Percentiles rank a stretch among this genome's conserved stretches.
phyloP scores from a whole-genome alignment of 805 yeast genomes.

The Candida nonsorbophila region DNA sequence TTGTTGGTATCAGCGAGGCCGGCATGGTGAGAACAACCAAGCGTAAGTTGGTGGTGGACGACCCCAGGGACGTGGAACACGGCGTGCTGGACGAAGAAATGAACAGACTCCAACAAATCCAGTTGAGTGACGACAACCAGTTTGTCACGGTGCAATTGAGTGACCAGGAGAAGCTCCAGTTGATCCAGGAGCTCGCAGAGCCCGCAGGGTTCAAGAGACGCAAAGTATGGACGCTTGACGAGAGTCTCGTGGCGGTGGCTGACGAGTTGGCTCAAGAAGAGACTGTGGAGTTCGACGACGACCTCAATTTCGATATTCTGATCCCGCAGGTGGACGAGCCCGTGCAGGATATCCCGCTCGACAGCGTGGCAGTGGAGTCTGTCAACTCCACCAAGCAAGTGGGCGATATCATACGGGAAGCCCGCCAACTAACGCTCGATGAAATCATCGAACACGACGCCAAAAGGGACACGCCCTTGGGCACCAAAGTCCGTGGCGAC shows the following conservation, averaged over 20 bases:
- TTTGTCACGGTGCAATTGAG: slow-evolving; percentile 22
- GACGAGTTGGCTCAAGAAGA: slow-evolving; percentile 8
- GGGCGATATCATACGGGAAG: slow-evolving; percentile 40
- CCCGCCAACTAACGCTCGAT: slow-evolving; percentile 2
- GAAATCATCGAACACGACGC: slow-evolving; percentile 5
- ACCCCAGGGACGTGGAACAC: slow-evolving; percentile 37
- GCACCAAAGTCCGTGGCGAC: slow-evolving; percentile 36
- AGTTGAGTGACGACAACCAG: slow-evolving; percentile 12
- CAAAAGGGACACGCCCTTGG: slow-evolving; percentile 43
- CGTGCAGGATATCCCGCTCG: slow-evolving; percentile 28
- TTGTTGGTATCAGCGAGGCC: slow-evolving; percentile 29
- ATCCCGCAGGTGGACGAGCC: slow-evolving; percentile 51
- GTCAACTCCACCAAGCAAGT: slow-evolving; percentile 51
- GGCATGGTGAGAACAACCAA: slow-evolving; percentile 45
- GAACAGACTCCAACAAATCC: slow-evolving; percentile 20
- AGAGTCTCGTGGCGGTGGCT: too few relatives aligned
- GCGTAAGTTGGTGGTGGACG: slow-evolving; percentile 43
- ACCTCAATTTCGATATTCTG: slow-evolving; percentile 13
- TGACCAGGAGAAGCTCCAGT: slow-evolving; percentile 25
- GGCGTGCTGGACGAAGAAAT: slow-evolving; percentile 34
- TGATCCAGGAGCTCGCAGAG: slow-evolving; percentile 28
- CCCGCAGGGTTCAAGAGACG: slow-evolving; percentile 25
- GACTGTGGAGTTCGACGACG: slow-evolving; percentile 4
- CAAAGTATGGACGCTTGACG: slow-evolving; percentile 7
- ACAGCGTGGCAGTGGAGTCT: too few relatives aligned